Evolutionary conservation across 805 yeast species (phyloP).

Genomic region (Sugiyamaella chiloensis): DNA sequence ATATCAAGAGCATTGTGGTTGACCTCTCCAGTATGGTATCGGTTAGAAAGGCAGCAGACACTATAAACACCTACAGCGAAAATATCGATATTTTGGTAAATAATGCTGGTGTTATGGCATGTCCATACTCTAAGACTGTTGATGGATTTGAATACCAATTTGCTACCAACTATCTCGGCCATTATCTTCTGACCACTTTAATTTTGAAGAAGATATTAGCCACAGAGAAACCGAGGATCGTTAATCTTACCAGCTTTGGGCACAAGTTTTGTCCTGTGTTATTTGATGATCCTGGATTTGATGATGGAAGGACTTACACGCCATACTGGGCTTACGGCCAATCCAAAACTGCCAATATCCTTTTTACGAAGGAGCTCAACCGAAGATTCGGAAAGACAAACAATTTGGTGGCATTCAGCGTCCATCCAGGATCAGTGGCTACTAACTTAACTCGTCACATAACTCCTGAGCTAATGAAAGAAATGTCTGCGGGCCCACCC

Average conservation of each 20-base stretch:
- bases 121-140: constrained; percentile 61
- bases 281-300: constrained; percentile 6
- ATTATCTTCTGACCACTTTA: constrained; percentile 61
- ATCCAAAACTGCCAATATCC: constrained; percentile 18
- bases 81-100: constrained; percentile 60
- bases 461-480: constrained; percentile 6
- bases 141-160: constrained; percentile 76
- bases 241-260: constrained; percentile 10
- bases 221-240: constrained; percentile 9
- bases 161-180: constrained; percentile 75
- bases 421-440: constrained; percentile 16
- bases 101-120: constrained; percentile 79
- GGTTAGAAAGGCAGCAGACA: constrained; percentile 16
- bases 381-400: constrained; percentile 5
- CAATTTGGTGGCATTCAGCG: constrained; percentile 10
- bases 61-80: constrained; percentile 10
- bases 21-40: constrained; percentile 19
- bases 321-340: constrained; percentile 18
- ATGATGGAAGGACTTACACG: constrained; percentile 9
- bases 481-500: background rate
- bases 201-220: constrained; percentile 12
- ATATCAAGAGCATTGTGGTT: constrained; percentile 10
- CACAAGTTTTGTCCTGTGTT: constrained; percentile 10
- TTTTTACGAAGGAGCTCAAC: constrained; percentile 11
- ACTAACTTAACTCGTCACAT: constrained; percentile 11